Evolutionary conservation across 1,284 basidiomycete species (phyloP).

Genomic region (Athelia psychrophila): DNA sequence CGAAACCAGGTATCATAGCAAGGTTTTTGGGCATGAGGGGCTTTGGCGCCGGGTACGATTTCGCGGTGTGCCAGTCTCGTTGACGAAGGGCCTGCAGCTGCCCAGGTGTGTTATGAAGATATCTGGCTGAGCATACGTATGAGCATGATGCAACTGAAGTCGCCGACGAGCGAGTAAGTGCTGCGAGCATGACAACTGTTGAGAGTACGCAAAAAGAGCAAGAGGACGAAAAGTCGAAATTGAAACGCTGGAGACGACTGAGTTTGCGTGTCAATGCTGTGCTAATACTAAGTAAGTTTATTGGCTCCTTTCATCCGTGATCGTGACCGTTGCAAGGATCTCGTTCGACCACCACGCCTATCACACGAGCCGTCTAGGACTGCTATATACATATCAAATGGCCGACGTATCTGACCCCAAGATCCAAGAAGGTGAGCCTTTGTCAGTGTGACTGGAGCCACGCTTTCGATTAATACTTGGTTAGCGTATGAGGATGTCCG

Average conservation of each 20-base stretch:
- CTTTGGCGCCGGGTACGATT: constrained; percentile 18
- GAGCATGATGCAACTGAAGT: not conserved
- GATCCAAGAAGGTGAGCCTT: constrained; percentile 66
- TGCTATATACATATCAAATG: constrained; percentile 42
- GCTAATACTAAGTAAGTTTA: too few species aligned
- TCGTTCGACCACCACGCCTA: not conserved
- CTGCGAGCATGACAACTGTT: not conserved
- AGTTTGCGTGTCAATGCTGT: too few species aligned
- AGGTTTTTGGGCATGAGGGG: constrained; percentile 13
- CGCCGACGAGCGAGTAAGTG: not conserved
- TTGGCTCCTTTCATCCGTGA: not conserved
- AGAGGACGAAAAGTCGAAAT: not conserved
- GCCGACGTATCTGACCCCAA: constrained; percentile 79
- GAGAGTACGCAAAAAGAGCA: not conserved
- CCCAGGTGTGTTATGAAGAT: not conserved
- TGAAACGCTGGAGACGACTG: too few species aligned
- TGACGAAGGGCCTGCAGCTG: not conserved
- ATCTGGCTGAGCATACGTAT: not conserved
- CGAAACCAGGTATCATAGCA: constrained; percentile 45
- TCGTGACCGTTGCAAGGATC: not conserved
- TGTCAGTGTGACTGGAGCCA: not conserved
- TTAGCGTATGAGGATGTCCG: constrained; percentile 86
- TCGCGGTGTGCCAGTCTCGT: not conserved
- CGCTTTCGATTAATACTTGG: not conserved
- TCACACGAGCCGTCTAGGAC: not conserved